Base-by-base conservation (phyloP, 2,329 filamentous ascomycete species). In the Pseudogymnoascus sp. region DNA sequence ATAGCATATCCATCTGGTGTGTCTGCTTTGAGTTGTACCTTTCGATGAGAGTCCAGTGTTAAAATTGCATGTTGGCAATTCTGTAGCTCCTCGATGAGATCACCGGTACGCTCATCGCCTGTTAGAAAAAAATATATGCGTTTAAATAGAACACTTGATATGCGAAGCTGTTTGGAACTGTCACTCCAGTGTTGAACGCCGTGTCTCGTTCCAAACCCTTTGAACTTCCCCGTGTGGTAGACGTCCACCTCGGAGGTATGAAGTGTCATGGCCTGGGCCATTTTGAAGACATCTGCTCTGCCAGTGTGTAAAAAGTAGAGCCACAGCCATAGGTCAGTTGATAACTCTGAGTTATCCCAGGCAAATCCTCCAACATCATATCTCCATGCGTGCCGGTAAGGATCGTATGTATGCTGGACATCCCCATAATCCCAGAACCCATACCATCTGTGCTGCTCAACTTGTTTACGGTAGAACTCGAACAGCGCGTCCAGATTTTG, bases 261-360 rank as follows among this genome's bases (percentile, higher is more conserved):
- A 1, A 82, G 75, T 0, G 80, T 80, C 60, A 84, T 71, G 0
- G 81, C 79, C 67, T 86, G 83, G 0, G 83, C 82, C 58, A 86
- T 78, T 0, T 80, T 76, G 66, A 80, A 87, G 0, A 83, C 78
- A 58, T 84, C 81, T 2, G 77, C 76, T 2, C 79, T 74, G 0
- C 82, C 82, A 0, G 82, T 86, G 9, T 80, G 79, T 1, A 86
- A 75, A 71, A 86, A 87, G 61, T 83, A 81, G 3, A 77, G 78
- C 84, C 84, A 86, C 65, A 86, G 78, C 72, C 81, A 86, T 1
- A 86, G 70, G 65, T 86, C 83, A 0, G 84, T 81, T 0, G 83
- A 86, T 0, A 87, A 74, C 67, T 87, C 83, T 0, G 80, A 83
- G 66, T 86, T 86, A 57, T 86, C 83, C 84, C 84, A 86, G 0